Base-by-base conservation (phyloP, 441 rosid genomes). In the Jatropha podagrica region DNA sequence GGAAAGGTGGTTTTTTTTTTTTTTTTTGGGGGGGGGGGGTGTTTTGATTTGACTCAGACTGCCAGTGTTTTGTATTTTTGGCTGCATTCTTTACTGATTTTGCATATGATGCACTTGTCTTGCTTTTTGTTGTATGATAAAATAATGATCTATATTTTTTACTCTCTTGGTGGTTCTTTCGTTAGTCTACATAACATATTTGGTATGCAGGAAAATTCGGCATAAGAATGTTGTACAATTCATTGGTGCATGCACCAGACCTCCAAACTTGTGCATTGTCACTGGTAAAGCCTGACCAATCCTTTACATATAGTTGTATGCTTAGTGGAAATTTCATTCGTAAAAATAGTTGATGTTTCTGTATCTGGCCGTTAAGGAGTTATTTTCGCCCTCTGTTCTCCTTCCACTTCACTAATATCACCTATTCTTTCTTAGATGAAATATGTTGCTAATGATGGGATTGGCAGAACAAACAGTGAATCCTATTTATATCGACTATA, bases 181-280 rank as follows among this genome's bases (percentile, higher is more conserved):
- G 48, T 54, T 75, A 46, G 65, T 55, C 65, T 60, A 40, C 14
- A 74, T 72, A 5, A 71, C 56, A 73, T 76, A 23, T 68, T 75
- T 77, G 65, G 44, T 76, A 79, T 85, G 84, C 85, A 94, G 98
- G 90, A 96, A 96, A 85, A 86, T 96, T 23, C 90, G 98, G 44
- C 99, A 94, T 82, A 96, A 91, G 86, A 96, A 96, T 80, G 93
- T 96, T 75, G 97, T 96, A 72, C 99, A 94, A 75, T 94, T 96
- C 79, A 91, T 96, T 5, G 99, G 99, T 75, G 99, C 97, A 65
- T 91, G 96, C 82, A 92, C 98, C 67, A 83, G 83, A 62, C 84
- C 97, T 81, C 96, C 98, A 83, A 86, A 85, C 80, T 86, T 88
- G 75, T 96, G 98, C 82, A 94, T 96, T 67, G 96, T 96, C 80